Conservation (phyloP, 352 stramenopile species). For the Pythium inflatum region DNA sequence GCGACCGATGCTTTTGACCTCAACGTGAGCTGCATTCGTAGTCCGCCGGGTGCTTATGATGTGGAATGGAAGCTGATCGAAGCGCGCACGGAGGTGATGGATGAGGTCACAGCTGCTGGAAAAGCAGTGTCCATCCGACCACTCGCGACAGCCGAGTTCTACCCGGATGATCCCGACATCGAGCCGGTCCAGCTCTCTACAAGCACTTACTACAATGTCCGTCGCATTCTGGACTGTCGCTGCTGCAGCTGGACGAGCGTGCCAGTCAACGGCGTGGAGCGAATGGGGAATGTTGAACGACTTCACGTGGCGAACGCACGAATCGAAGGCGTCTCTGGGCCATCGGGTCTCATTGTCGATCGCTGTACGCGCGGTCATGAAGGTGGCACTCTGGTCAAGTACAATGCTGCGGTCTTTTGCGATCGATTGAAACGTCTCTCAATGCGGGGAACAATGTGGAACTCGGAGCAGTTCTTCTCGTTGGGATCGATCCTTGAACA, state of each 20-base stretch:
- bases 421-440: too few relatives aligned
- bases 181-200: neutral
- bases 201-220: neutral
- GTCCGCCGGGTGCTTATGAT: neutral
- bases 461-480: too few relatives aligned
- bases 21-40: neutral
- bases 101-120: neutral
- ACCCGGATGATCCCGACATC: neutral
- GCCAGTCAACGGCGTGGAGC: neutral
- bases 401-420: neutral
- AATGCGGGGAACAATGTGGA: too few relatives aligned
- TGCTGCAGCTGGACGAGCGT: neutral
- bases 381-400: too few relatives aligned
- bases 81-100: neutral
- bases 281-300: neutral
- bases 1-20: conserved; percentile 1
- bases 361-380: neutral
- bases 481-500: too few relatives aligned
- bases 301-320: neutral
- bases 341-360: neutral
- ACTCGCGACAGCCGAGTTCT: neutral
- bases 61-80: neutral
- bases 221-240: neutral
- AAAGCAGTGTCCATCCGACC: neutral
- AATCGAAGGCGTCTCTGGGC: neutral